Base-by-base conservation (phyloP, 73 alveolate species). In the Blepharisma stoltei region DNA sequence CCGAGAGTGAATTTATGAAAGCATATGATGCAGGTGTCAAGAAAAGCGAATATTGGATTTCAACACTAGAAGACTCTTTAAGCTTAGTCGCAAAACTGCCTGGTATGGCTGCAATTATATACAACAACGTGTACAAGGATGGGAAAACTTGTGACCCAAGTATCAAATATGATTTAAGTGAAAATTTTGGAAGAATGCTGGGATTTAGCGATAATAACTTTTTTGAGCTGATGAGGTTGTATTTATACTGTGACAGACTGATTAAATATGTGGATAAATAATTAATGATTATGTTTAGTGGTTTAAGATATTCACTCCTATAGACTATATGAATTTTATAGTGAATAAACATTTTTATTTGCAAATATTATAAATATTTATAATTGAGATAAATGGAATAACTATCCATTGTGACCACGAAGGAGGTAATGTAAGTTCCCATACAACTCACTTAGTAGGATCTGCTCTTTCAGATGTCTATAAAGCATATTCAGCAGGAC, bases 401-500 rank as follows among this genome's bases (percentile, higher is more conserved):
- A 66, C 83, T 7, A 71, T 85, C 78, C 92, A 83, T 75, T 73
- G 86, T 44, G 97, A 90, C 78, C 97, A 91, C 80, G 97, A 93
- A 80, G 98, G 97, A 23, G 98, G 98, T 45, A 92, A 91, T 60
- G 98, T 93, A 9, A 70, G 92, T 60, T 92, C 98, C 5, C 98
- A 93, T 68, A 88, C 98, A 21, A 55, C 96, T 67, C 95, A 92
- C 53, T 71, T 88, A 11, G 96, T 90, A 14, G 98, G 97, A 6
- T 86, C 97, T 6, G 97, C 98, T 48, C 87, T 95, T 49, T 71
- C 97, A 23, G 99, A 95, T 78, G 96, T 96, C 45, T 95, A 89
- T 79, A 84, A 87, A 23, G 70, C 94, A n/a, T 87, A 85, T 84
- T 69, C 97, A 41, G 94, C 98, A 25, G 95, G 95, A 50, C 70